phyloP scores from a whole-genome alignment of 2,329 filamentous ascomycete species.

The Microdochium bolleyi region DNA sequence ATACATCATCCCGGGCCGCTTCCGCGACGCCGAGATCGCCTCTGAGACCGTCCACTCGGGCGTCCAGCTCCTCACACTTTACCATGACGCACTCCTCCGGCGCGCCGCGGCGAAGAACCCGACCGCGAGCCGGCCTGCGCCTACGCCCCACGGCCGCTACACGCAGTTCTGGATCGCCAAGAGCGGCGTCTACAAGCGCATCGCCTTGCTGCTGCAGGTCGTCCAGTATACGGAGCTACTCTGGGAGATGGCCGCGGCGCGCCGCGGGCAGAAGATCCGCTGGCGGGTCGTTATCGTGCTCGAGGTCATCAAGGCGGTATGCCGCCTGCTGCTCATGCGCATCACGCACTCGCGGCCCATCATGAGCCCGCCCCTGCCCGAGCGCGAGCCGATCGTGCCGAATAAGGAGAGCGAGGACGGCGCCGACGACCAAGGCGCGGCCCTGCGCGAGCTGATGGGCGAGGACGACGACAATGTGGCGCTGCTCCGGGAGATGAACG shows the following conservation, averaged over 20 bases:
- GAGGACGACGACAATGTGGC: slow-evolving; percentile 30
- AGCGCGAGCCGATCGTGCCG: slow-evolving; percentile 67
- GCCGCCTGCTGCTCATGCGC: slow-evolving; percentile 69
- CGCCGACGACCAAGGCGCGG: slow-evolving; percentile 36
- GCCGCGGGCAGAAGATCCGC: slow-evolving; percentile 69
- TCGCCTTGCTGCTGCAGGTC: slow-evolving; percentile 78
- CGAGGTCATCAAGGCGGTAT: slow-evolving; percentile 80
- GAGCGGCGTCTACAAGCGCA: slow-evolving; percentile 65
- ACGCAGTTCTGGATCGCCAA: slow-evolving; percentile 59
- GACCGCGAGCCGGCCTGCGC: slow-evolving; percentile 43
- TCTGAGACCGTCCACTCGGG: slow-evolving; percentile 87
- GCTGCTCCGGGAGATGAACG: slow-evolving; percentile 15
- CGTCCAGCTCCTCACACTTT: slow-evolving; percentile 83
- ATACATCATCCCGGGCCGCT: slow-evolving; percentile 89
- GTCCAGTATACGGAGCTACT: slow-evolving; percentile 91
- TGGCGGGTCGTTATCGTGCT: slow-evolving; percentile 85
- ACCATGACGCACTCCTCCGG: slow-evolving; percentile 82
- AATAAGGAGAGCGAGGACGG: slow-evolving; percentile 37
- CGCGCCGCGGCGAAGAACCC: slow-evolving; percentile 43
- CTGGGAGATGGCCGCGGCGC: slow-evolving; percentile 95
- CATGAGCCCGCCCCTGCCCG: slow-evolving; percentile 75
- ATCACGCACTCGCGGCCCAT: slow-evolving; percentile 78
- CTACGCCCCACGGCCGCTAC: slow-evolving; percentile 55
- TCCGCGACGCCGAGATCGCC: slow-evolving; percentile 87
- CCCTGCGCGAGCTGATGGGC: slow-evolving; percentile 21